A percentile compares a stretch with the other conserved stretches of the same genome.
phyloP scores from a whole-genome alignment of 2,329 filamentous ascomycete genomes.

The Westerdykella ornata region DNA sequence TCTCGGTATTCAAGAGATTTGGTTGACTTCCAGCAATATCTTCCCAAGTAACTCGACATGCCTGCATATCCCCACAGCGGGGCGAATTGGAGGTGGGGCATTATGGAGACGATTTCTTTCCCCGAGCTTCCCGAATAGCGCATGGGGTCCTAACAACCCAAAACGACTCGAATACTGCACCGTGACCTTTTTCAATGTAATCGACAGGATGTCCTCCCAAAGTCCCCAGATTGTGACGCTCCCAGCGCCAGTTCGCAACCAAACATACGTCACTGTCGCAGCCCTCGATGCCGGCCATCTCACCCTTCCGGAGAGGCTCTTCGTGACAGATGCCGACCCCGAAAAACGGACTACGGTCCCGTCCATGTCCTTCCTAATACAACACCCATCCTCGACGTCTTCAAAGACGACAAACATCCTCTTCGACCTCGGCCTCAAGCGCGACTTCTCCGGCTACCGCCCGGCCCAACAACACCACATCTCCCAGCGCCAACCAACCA shows the following conservation, averaged over 20 bases:
- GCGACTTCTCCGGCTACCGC: conserved; percentile 42
- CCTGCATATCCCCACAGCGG: conserved; percentile 26
- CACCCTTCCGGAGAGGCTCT: conserved; percentile 44
- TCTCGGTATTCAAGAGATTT: neutral
- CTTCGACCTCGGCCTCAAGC: conserved; percentile 51
- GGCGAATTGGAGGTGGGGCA: conserved; percentile 22
- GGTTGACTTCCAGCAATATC: neutral
- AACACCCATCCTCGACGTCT: conserved; percentile 35
- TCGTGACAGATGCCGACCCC: conserved; percentile 42
- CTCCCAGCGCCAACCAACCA: conserved; percentile 41
- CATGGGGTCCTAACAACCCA: neutral
- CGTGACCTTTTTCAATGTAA: conserved; percentile 3
- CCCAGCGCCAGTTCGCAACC: conserved; percentile 15
- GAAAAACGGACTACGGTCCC: conserved; percentile 45
- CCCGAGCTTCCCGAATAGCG: conserved; percentile 6
- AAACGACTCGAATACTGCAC: neutral
- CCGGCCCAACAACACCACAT: conserved; percentile 43
- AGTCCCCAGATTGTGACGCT: conserved; percentile 12
- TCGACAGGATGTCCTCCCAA: neutral
- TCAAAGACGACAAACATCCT: conserved; percentile 38
- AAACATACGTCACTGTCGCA: conserved; percentile 28
- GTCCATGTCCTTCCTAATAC: conserved; percentile 49
- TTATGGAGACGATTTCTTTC: conserved; percentile 1
- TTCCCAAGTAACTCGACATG: too few relatives aligned
- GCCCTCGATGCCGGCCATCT: conserved; percentile 34